Conservation (phyloP, 2,329 filamentous ascomycete species). For the Tolypocladium ovalisporum region DNA sequence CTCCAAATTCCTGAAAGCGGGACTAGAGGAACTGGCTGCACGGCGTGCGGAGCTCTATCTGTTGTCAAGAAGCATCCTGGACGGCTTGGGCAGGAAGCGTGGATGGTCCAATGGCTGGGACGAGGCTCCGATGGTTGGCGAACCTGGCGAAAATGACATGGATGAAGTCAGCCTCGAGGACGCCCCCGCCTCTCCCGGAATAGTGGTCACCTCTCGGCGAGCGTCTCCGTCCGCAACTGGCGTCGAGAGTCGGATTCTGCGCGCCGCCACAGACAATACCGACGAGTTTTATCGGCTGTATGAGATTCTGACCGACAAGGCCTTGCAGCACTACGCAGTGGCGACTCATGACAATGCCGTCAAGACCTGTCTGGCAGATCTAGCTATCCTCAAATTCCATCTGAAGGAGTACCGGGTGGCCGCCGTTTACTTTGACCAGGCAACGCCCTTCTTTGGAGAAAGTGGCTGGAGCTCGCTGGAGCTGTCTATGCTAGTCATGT, state of each 20-base stretch:
- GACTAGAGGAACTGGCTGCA: constrained; percentile 73
- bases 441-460: constrained; percentile 69
- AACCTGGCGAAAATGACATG: constrained; percentile 34
- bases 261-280: constrained; percentile 47
- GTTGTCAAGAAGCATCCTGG: constrained; percentile 68
- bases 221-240: constrained; percentile 19
- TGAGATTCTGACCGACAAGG: constrained; percentile 72
- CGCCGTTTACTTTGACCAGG: constrained; percentile 64
- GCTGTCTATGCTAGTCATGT: constrained; percentile 74
- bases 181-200: background rate
- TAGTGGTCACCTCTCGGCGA: background rate
- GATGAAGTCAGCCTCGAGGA: constrained; percentile 47
- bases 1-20: constrained; percentile 45
- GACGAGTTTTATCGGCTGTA: constrained; percentile 57
- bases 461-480: constrained; percentile 73
- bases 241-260: constrained; percentile 39
- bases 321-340: constrained; percentile 71
- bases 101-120: constrained; percentile 73
- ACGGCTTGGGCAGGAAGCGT: constrained; percentile 58
- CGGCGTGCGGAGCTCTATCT: constrained; percentile 73
- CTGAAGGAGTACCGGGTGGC: constrained; percentile 64
- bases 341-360: constrained; percentile 70
- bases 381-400: constrained; percentile 75
- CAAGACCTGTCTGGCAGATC: constrained; percentile 68
- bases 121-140: constrained; percentile 41